Percentiles rank a stretch among this genome's conserved stretches.
These are phyloP conservation scores for Cryphonectria japonica DNA, from an alignment of 2,329 filamentous ascomycete genomes.

Conservation along the genomic window DNA sequence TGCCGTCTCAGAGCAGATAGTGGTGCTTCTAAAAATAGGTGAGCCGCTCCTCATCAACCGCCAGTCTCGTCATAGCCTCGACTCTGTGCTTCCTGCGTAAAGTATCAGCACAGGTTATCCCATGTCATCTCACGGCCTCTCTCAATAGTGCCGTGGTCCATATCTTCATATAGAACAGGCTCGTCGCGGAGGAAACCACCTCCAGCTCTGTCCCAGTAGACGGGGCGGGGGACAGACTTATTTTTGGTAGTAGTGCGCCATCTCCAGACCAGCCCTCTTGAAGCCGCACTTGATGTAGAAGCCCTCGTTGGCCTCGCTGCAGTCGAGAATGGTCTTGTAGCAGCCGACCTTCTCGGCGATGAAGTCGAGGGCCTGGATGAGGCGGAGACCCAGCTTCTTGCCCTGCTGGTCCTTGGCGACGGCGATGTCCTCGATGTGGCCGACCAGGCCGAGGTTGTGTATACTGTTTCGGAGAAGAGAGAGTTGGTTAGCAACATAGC, in stretches of 20 bases:
- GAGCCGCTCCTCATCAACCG: neutral
- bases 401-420: conserved; percentile 95
- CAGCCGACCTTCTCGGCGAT: conserved; percentile 88
- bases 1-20: neutral
- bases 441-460: conserved; percentile 79
- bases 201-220: neutral
- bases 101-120: conserved; percentile 17
- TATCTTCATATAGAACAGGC: neutral
- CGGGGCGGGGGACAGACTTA: conserved; percentile 23
- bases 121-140: neutral
- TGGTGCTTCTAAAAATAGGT: neutral
- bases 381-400: conserved; percentile 89
- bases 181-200: neutral
- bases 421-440: conserved; percentile 97
- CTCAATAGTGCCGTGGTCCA: neutral
- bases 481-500: conserved; percentile 9
- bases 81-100: conserved; percentile 20
- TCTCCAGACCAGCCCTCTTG: conserved; percentile 87
- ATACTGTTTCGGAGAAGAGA: conserved; percentile 54
- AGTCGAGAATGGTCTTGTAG: conserved; percentile 97
- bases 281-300: conserved; percentile 99
- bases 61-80: conserved; percentile 19
- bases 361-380: conserved; percentile 91
- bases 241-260: conserved; percentile 89
- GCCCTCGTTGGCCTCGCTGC: conserved; percentile 92